Base-by-base conservation (phyloP, 2,329 filamentous ascomycete species). In the Epichloe coenophiala region DNA sequence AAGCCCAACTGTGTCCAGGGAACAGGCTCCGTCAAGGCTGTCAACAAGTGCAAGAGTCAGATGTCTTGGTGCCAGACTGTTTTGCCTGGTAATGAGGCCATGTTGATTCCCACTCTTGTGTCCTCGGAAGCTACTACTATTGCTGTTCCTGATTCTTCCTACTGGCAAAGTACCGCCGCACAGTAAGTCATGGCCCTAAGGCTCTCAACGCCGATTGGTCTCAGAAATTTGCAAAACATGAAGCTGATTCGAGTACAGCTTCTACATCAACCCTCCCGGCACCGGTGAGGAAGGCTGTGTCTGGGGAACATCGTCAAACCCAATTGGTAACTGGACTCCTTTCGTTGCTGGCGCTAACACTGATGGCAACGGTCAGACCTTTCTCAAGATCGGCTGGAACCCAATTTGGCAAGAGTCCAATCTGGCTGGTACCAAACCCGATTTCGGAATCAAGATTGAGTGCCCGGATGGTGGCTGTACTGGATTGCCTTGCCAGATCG, bases 61-160 rank as follows among this genome's bases (percentile, higher is more conserved):
- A 76, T 88, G 50, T 79, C 86, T 3, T 87, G 86, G 67, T 90
- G 86, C 66, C 86, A 90, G 67, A 90, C 86, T 4, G 83, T 88
- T 13, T 68, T 89, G 54, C 86, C 86, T 17, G 86, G 86, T 47
- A 84, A 88, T 59, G 86, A 90, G 69, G 83, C 83, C 54, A 90
- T 90, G 85, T 72, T 89, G 57, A 89, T 89, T 59, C 84, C 85
- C 15, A 90, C 84, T n/a, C 66, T 81, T 55, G 81, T 89, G 45
- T 65, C 63, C 23, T 68, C 71, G 54, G 65, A 64, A 9, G 71
- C 72, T n/a, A 75, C 74, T 33, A 71, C 74, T 33, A 71, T 91
- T 50, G 84, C 86, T 47, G 84, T 90, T 37, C 86, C 86, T 8
- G 82, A 74, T 51, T 68, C 74, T 17, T 74, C 68, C 51, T 90